Conservation (phyloP, 148 eudicot species). For the Chenopodium formosanum region DNA sequence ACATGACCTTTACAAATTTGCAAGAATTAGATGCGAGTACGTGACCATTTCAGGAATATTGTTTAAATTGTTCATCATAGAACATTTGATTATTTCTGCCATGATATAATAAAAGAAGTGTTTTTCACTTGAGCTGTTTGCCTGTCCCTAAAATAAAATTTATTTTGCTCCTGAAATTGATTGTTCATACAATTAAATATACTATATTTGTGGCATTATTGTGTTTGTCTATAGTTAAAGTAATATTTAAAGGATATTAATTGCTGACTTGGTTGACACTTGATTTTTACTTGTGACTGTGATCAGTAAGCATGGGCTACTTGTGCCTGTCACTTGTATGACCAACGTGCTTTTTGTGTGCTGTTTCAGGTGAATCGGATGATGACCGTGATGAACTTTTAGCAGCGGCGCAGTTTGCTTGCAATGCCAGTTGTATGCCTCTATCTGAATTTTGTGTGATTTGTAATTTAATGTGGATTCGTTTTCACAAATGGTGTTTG, state of each 20-base stretch:
- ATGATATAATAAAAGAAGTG: background rate
- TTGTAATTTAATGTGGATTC: slow-evolving; percentile 12
- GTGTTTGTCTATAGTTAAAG: background rate
- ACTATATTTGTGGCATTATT: background rate
- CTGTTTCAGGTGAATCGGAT: slow-evolving; percentile 72
- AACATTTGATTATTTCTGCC: background rate
- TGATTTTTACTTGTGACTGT: background rate
- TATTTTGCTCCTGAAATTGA: background rate
- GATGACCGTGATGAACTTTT: slow-evolving; percentile 85
- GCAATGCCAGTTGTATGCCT: slow-evolving; percentile 62
- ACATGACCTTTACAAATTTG: no score
- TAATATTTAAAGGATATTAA: no score
- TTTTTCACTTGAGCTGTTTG: background rate
- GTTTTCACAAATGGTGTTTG: background rate
- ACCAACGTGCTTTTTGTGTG: slow-evolving; percentile 4
- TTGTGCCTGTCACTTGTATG: background rate
- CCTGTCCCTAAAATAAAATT: background rate
- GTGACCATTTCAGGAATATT: background rate
- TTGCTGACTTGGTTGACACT: background rate
- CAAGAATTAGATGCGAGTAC: background rate
- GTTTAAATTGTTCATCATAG: background rate
- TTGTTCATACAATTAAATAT: background rate
- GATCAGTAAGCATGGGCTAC: slow-evolving; percentile 12
- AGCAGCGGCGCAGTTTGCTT: slow-evolving; percentile 68
- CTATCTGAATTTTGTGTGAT: slow-evolving; percentile 14